These are phyloP conservation scores for Thielaviopsis musarum DNA, from an alignment of 2,329 filamentous ascomycete species.

Conservation along the genomic window DNA sequence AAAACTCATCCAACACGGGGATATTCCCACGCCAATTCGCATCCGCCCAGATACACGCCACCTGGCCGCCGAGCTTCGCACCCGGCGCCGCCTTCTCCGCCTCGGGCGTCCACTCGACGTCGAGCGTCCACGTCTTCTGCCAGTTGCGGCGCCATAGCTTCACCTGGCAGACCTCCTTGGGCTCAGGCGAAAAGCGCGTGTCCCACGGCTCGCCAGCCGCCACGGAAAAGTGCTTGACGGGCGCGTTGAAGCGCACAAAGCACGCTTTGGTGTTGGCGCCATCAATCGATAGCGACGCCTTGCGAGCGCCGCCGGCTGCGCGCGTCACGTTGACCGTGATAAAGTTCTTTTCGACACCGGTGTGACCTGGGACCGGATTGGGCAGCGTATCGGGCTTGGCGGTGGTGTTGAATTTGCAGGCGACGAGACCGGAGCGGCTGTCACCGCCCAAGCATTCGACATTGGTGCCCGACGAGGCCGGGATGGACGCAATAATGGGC, in stretches of 20 bases:
- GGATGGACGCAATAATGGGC: constrained; percentile 49
- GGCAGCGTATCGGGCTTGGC: constrained; percentile 21
- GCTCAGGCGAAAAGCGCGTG: constrained; percentile 45
- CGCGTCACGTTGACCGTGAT: constrained; percentile 45
- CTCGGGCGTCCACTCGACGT: constrained; percentile 44
- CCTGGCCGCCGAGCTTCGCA: constrained; percentile 38
- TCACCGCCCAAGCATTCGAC: constrained; percentile 33
- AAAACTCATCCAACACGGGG: constrained; percentile 68
- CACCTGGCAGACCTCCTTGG: constrained; percentile 48
- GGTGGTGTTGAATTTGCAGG: constrained; percentile 50
- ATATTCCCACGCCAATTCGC: constrained; percentile 55
- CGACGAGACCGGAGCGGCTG: constrained; percentile 33
- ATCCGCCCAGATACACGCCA: constrained; percentile 79
- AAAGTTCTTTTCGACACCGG: constrained; percentile 27
- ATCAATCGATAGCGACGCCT: constrained; percentile 47
- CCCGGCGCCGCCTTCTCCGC: constrained; percentile 10
- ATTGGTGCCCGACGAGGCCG: constrained; percentile 48
- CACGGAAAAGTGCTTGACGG: constrained; percentile 48
- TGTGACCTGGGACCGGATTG: constrained; percentile 6
- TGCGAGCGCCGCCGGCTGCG: constrained; percentile 19
- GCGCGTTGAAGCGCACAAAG: constrained; percentile 52
- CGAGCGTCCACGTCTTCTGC: constrained; percentile 59
- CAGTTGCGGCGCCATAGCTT: constrained; percentile 72
- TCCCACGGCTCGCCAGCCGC: constrained; percentile 41
- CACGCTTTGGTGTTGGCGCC: constrained; percentile 68